Conservation (phyloP, 1,139 yeast genomes). For the Schizosaccharomyces versatilis region DNA sequence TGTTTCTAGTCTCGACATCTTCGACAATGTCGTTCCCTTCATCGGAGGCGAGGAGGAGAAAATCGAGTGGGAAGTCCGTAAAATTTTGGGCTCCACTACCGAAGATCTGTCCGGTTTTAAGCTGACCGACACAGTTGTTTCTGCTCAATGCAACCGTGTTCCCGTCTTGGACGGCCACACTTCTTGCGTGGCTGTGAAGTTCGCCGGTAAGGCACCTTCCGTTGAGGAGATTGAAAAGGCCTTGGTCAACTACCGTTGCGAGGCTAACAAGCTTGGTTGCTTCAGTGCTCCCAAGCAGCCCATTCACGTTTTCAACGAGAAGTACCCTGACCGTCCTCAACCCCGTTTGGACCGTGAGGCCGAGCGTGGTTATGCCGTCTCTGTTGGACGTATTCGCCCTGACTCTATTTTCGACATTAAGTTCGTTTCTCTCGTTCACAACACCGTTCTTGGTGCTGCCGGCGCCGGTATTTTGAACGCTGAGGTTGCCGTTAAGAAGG, state of each 20-base stretch:
- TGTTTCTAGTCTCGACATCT: constrained; percentile 78
- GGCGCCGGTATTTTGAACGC: constrained; percentile 97
- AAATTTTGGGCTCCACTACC: constrained; percentile 46
- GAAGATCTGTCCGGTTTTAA: constrained; percentile 38
- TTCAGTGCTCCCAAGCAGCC: constrained; percentile 83
- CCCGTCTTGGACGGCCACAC: constrained; percentile 97
- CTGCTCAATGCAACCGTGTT: constrained; percentile 92
- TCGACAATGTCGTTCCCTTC: constrained; percentile 85
- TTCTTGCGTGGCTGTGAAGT: constrained; percentile 73
- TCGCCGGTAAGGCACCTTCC: constrained; percentile 64
- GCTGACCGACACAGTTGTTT: constrained; percentile 53
- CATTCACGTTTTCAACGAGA: constrained; percentile 74
- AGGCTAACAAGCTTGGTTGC: constrained; percentile 56
- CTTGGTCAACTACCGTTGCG: constrained; percentile 58
- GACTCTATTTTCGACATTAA: constrained; percentile 85
- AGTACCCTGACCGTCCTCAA: constrained; percentile 61
- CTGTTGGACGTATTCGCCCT: constrained; percentile 83
- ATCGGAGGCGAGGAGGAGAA: constrained; percentile 95
- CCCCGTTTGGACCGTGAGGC: constrained; percentile 94
- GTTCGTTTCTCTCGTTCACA: constrained; percentile 89
- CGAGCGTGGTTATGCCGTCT: constrained; percentile 82
- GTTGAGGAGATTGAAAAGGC: constrained; percentile 55
- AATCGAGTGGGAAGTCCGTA: constrained; percentile 94
- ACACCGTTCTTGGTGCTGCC: constrained; percentile 95
- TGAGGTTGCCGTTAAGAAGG: constrained; percentile 61